phyloP scores from a whole-genome alignment of 345 rosid species.

The Brassica napus region DNA sequence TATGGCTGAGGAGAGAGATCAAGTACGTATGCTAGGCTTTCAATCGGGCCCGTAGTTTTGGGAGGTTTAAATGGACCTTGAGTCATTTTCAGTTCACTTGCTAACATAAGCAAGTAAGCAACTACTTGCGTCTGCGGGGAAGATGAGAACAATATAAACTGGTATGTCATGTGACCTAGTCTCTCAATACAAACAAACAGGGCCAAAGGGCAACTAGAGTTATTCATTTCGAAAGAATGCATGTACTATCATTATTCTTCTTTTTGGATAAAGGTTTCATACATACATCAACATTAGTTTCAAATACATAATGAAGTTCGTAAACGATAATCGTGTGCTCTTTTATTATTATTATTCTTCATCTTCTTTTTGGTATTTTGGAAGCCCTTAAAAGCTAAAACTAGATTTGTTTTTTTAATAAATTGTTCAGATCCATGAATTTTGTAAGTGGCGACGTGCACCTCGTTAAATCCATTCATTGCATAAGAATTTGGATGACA shows the following conservation, averaged over 20 bases:
- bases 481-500: not conserved
- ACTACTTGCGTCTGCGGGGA: too few relatives aligned
- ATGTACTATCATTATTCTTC: not conserved
- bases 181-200: not conserved
- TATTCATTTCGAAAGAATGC: not conserved
- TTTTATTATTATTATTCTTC: too few relatives aligned
- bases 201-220: not conserved
- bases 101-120: too few relatives aligned
- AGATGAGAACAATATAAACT: too few relatives aligned
- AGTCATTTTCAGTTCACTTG: too few relatives aligned
- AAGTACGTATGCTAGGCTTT: too few relatives aligned
- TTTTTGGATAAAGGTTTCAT: too few relatives aligned
- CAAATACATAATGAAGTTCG: not conserved
- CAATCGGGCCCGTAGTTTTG: too few relatives aligned
- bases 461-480: not conserved
- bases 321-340: not conserved
- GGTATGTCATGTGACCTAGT: too few relatives aligned
- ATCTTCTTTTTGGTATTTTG: not conserved
- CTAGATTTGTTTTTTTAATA: too few relatives aligned
- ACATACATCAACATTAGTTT: not conserved
- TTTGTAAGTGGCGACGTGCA: not conserved
- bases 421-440: not conserved
- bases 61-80: too few relatives aligned
- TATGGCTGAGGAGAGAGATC: too few relatives aligned
- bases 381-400: not conserved